These are phyloP conservation scores for Gnaphalium uliginosum DNA, from an alignment of 129 eudicot genomes.

Conservation along the genomic window DNA sequence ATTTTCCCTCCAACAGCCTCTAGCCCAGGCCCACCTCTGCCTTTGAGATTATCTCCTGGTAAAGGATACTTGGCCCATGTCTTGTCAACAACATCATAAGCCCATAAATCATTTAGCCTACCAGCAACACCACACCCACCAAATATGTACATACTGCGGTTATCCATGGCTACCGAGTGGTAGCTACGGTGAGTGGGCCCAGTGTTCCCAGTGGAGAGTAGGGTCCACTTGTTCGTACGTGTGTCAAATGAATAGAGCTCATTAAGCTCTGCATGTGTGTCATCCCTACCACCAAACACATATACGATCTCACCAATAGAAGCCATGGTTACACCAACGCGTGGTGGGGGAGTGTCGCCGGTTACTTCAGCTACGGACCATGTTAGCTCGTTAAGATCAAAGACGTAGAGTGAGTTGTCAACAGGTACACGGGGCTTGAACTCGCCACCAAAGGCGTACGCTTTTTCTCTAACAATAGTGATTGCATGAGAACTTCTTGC, in stretches of 20 bases:
- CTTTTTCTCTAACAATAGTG: conserved; percentile 72
- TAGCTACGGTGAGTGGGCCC: conserved; percentile 91
- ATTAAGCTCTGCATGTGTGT: conserved; percentile 79
- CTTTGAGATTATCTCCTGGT: conserved; percentile 74
- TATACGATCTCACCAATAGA: conserved; percentile 66
- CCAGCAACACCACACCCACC: conserved; percentile 91
- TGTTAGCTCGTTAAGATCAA: conserved; percentile 62
- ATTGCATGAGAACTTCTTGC: conserved; percentile 96
- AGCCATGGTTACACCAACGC: conserved; percentile 96
- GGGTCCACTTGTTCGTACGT: conserved; percentile 62
- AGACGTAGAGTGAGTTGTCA: conserved; percentile 69
- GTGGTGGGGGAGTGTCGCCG: conserved; percentile 93
- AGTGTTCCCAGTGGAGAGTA: conserved; percentile 51
- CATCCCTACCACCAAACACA: conserved; percentile 90
- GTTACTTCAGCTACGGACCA: conserved; percentile 72
- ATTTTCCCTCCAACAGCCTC: conserved; percentile 59
- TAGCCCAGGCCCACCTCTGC: conserved; percentile 97
- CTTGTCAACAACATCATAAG: conserved; percentile 52
- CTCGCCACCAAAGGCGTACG: conserved; percentile 92
- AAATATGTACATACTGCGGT: conserved; percentile 56
- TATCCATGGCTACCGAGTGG: conserved; percentile 85
- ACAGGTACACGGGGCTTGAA: conserved; percentile 94
- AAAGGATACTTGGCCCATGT: conserved; percentile 60
- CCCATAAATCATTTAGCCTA: conserved; percentile 88
- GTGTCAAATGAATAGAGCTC: conserved; percentile 88